These are phyloP conservation scores for Phyllosticta capitalensis DNA, from an alignment of 2,329 filamentous ascomycete genomes.

Conservation along the genomic window DNA sequence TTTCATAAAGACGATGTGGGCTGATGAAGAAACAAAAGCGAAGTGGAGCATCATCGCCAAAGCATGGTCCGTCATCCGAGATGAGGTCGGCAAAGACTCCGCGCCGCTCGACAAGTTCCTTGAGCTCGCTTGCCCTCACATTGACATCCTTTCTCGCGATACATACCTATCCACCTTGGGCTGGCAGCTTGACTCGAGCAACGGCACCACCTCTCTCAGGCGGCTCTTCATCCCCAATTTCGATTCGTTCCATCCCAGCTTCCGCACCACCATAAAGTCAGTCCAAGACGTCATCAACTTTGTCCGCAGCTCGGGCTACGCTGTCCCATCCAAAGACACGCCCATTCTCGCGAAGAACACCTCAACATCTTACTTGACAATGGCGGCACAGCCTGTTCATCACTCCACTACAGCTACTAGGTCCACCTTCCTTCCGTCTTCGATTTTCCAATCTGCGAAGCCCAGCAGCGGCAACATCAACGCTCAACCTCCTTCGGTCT, in stretches of 20 bases:
- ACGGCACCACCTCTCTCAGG: slow-evolving; percentile 15
- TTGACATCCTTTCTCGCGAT: slow-evolving; percentile 38
- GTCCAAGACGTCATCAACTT: slow-evolving; percentile 25
- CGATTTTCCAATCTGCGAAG: background rate
- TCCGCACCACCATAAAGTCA: slow-evolving; percentile 21
- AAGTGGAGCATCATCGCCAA: slow-evolving; percentile 47
- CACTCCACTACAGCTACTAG: background rate
- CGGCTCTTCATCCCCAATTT: slow-evolving; percentile 14
- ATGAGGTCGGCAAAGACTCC: slow-evolving; percentile 38
- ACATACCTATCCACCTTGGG: slow-evolving; percentile 39
- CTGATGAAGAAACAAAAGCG: slow-evolving; percentile 39
- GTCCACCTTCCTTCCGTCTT: background rate
- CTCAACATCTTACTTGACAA: background rate
- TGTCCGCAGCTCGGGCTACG: background rate
- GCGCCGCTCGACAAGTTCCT: slow-evolving; percentile 42
- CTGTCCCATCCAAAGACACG: background rate
- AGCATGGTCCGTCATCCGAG: slow-evolving; percentile 46
- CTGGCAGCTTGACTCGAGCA: slow-evolving; percentile 27
- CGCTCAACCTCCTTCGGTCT: background rate
- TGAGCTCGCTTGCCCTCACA: slow-evolving; percentile 34
- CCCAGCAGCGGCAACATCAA: background rate
- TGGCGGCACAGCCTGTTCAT: slow-evolving; percentile 1
- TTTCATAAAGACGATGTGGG: slow-evolving; percentile 42
- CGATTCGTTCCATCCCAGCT: slow-evolving; percentile 13
- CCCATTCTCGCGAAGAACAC: background rate